Evolutionary conservation across 192 early-diverging fungal species (phyloP).

Genomic region (Chytriomyces hyalinus): DNA sequence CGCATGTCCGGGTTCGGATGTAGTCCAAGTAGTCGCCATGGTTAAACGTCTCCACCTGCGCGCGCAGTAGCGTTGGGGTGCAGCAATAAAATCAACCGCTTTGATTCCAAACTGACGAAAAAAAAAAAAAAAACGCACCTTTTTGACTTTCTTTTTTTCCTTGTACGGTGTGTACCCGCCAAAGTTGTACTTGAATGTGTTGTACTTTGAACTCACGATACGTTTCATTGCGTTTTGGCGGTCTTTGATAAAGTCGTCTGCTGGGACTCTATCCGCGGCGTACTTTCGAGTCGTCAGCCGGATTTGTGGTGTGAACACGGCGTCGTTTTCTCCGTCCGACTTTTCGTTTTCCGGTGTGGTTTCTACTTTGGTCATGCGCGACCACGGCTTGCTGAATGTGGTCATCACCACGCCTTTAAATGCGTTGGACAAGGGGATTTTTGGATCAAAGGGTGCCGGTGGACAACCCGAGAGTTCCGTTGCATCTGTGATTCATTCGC

Average conservation of each 20-base stretch:
- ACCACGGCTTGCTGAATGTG: constrained; percentile 15
- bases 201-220: constrained; percentile 50
- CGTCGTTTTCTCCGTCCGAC: constrained; percentile 5
- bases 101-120: background rate
- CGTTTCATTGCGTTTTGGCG: constrained; percentile 56
- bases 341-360: background rate
- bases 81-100: background rate
- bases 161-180: constrained; percentile 63
- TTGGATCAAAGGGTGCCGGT: constrained; percentile 50
- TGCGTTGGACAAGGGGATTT: constrained; percentile 32
- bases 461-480: constrained; percentile 44
- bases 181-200: constrained; percentile 58
- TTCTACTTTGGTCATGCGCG: constrained; percentile 4
- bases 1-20: constrained; percentile 40
- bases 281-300: constrained; percentile 42
- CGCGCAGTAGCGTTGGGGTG: constrained; percentile 2
- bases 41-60: constrained; percentile 27
- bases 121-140: background rate
- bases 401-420: constrained; percentile 34
- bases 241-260: constrained; percentile 55
- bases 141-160: constrained; percentile 34
- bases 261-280: constrained; percentile 19
- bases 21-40: constrained; percentile 45
- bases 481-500: constrained; percentile 11
- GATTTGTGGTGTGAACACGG: constrained; percentile 31